A percentile compares a stretch with the other conserved stretches of the same genome.
Conservation (phyloP, 192 early-diverging fungal genomes). For the Funneliformis mosseae region DNA sequence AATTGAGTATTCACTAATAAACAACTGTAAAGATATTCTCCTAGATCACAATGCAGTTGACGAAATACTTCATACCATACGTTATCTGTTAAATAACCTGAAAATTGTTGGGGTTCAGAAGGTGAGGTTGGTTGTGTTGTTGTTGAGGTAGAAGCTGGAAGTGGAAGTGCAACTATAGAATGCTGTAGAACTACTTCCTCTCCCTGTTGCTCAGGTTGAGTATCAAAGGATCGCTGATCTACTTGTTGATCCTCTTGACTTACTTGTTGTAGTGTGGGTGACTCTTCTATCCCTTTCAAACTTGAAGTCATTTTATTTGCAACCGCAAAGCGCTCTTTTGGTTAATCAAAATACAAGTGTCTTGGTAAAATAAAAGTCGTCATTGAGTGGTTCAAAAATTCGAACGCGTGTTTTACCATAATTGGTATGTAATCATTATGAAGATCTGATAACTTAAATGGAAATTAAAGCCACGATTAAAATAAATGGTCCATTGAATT, state of each 20-base stretch:
- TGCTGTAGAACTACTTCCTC: not conserved
- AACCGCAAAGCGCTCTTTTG: not conserved
- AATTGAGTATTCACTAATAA: constrained; percentile 5
- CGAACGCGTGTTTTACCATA: too few species aligned
- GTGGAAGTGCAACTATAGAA: not conserved
- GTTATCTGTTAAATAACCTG: constrained; percentile 1
- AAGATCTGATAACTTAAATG: too few species aligned
- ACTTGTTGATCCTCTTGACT: not conserved
- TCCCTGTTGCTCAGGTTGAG: not conserved
- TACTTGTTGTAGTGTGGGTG: not conserved
- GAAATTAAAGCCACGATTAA: too few species aligned
- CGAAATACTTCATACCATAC: constrained; percentile 1
- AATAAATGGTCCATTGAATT: too few species aligned
- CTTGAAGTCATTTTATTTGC: not conserved
- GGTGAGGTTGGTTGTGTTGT: not conserved
- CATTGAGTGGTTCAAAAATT: too few species aligned
- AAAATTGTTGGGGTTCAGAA: not conserved
- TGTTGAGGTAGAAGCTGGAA: not conserved
- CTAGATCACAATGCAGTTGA: not conserved
- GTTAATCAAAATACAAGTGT: not conserved
- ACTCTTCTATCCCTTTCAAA: not conserved
- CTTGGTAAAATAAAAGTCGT: too few species aligned
- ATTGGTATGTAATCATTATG: too few species aligned
- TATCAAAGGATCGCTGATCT: too few species aligned
- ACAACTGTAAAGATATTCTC: constrained; percentile 5